These are phyloP conservation scores for Obba rivulosa DNA, from an alignment of 768 basidiomycete genomes.

Conservation along the genomic window DNA sequence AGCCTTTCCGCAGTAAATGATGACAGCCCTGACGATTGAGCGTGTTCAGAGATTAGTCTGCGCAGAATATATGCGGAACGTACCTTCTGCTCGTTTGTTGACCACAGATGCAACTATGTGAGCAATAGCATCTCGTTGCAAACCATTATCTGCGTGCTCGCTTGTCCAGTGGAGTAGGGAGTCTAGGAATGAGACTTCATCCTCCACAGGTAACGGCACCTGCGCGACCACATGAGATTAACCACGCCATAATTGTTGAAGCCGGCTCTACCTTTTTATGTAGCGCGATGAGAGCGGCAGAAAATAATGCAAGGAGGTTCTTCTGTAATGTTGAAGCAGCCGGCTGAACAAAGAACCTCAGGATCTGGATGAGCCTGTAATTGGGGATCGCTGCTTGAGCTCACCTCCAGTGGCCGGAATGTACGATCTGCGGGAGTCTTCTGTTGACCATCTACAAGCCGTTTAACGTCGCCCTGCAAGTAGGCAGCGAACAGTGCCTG, in stretches of 20 bases:
- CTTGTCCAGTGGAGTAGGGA: slow-evolving; percentile 59
- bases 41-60: neutral
- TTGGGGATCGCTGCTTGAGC: slow-evolving; percentile 1
- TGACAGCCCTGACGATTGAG: slow-evolving; percentile 36
- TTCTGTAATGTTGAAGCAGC: slow-evolving; percentile 44
- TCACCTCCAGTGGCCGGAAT: slow-evolving; percentile 53
- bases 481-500: slow-evolving; percentile 48
- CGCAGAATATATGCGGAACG: slow-evolving; percentile 11
- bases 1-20: slow-evolving; percentile 40
- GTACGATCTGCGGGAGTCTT: slow-evolving; percentile 34
- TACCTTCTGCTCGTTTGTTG: slow-evolving; percentile 75
- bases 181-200: slow-evolving; percentile 47
- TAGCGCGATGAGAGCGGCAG: slow-evolving; percentile 59
- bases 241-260: neutral
- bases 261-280: slow-evolving; percentile 53
- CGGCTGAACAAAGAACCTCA: slow-evolving; percentile 26
- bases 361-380: neutral
- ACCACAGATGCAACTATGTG: slow-evolving; percentile 61
- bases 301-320: slow-evolving; percentile 61
- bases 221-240: slow-evolving; percentile 22
- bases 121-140: slow-evolving; percentile 52
- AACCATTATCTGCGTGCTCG: slow-evolving; percentile 34
- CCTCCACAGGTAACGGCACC: slow-evolving; percentile 47
- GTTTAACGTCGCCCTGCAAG: slow-evolving; percentile 44
- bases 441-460: slow-evolving; percentile 51